phyloP scores from a whole-genome alignment of 1,284 basidiomycete genomes.

The Heterobasidion occidentale region DNA sequence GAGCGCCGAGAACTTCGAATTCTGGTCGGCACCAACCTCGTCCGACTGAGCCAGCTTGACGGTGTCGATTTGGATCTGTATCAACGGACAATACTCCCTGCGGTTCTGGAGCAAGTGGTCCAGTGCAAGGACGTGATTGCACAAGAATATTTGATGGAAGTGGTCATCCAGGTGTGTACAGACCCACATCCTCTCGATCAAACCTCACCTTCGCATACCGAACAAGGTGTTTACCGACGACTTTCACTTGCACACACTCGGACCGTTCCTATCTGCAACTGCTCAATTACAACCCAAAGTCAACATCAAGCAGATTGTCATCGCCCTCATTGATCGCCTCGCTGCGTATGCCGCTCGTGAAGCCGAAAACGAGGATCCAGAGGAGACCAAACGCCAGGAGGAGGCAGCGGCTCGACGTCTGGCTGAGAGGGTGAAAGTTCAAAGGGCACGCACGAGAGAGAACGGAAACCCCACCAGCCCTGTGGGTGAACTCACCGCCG shows the following conservation, averaged over 20 bases:
- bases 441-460: conserved; percentile 52
- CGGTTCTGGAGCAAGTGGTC: conserved; percentile 90
- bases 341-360: conserved; percentile 91
- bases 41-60: conserved; percentile 86
- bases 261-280: conserved; percentile 88
- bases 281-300: conserved; percentile 93
- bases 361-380: conserved; percentile 88
- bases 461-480: conserved; percentile 27
- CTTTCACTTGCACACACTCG: conserved; percentile 89
- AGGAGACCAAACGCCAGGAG: conserved; percentile 85
- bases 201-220: background rate
- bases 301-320: conserved; percentile 95
- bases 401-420: conserved; percentile 83
- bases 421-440: conserved; percentile 77
- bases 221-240: conserved; percentile 92
- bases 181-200: background rate
- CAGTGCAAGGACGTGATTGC: conserved; percentile 96
- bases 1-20: conserved; percentile 90
- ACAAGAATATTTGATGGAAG: conserved; percentile 97
- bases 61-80: conserved; percentile 93
- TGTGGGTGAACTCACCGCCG: conserved; percentile 12
- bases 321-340: conserved; percentile 90
- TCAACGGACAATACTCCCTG: conserved; percentile 75
- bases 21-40: conserved; percentile 92
- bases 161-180: conserved; percentile 79